Evolutionary conservation across 2,329 filamentous ascomycete genomes (phyloP).

Genomic region (Xylogone sp.): DNA sequence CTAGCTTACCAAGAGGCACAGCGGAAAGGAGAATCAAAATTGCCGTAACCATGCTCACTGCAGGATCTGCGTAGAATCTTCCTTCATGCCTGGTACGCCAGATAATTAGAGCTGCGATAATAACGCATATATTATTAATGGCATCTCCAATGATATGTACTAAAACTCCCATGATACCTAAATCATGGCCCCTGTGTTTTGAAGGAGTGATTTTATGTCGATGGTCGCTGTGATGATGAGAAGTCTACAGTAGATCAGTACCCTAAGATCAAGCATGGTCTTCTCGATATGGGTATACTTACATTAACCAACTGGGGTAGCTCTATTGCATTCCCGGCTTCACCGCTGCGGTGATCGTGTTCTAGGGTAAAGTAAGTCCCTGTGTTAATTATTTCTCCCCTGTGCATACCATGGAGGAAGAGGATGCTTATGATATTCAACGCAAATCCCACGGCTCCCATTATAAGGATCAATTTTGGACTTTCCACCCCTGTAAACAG

Average conservation of each 20-base stretch:
- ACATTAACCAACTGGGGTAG: too few relatives aligned
- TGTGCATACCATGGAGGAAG: slow-evolving; percentile 60
- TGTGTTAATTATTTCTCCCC: too few relatives aligned
- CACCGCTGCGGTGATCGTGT: too few relatives aligned
- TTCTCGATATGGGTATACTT: too few relatives aligned
- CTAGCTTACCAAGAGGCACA: slow-evolving; percentile 44
- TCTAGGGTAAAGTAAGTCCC: too few relatives aligned
- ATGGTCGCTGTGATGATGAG: slow-evolving; percentile 33
- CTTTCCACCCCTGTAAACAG: slow-evolving; percentile 52
- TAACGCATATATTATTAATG: slow-evolving; percentile 73
- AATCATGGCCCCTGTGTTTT: slow-evolving; percentile 44
- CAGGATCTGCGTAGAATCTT: slow-evolving; percentile 70
- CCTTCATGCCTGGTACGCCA: slow-evolving; percentile 56
- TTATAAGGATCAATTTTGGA: slow-evolving; percentile 62
- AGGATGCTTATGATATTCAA: slow-evolving; percentile 64
- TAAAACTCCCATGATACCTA: slow-evolving; percentile 69
- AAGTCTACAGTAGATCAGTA: too few relatives aligned
- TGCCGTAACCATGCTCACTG: slow-evolving; percentile 63
- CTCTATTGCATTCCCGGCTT: too few relatives aligned
- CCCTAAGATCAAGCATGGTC: too few relatives aligned
- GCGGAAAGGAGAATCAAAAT: slow-evolving; percentile 68
- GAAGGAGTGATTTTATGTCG: slow-evolving; percentile 34
- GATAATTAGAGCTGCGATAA: slow-evolving; percentile 64
- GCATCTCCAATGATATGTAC: slow-evolving; percentile 70
- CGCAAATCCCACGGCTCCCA: slow-evolving; percentile 63